Evolutionary conservation across 768 basidiomycete species (phyloP), one percentile per base, ranked within the genome.

Genomic region (Suillus subalutaceus): DNA sequence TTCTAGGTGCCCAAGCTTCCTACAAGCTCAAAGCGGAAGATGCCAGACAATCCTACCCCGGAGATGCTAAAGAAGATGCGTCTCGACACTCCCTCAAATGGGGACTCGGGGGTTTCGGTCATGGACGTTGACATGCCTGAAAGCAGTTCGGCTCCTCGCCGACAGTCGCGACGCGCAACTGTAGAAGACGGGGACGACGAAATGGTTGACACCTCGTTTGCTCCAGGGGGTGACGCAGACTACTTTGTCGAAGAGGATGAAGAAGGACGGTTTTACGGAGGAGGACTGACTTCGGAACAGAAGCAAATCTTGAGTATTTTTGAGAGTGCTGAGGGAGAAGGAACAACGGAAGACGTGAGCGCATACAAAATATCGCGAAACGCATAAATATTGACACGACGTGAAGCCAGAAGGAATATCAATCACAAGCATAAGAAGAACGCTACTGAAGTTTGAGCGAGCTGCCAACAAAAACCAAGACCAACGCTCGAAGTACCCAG

Each of bases 271-370:
- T 96, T 97, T 79, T 97, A 90, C 72, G 97, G 97, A 46, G 95
- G 96, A 1, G 97, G 97, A 2, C 80, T 99, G 67, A 96, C 94
- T 2, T 85, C 83, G 46, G 91, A 96, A 74, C 97, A 99, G 80
- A 96, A 98, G 75, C 90, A 96, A 65, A 99, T 99, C 46, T 74
- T 99, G 65, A 94, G 93, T 69, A 96, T 99, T 66, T 97, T 99
- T 75, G 97, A 99, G 70, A 84, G 80, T 61, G 85, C 88, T 7
- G 87, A 83, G 55, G 86, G 84, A 10, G 87, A 89, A 50, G 88
- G 85, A 23, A 83, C 80, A 20, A 83, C 85, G 52, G 90, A 90
- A 63, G 90, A 91, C 67, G 94, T 93, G 78, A 73, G 89, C 82
- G 59, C 52, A 62, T 38, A 48, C 63, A 15, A 44, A 35, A 3